Evolutionary conservation across 1,284 basidiomycete species (phyloP), one percentile per base, ranked within the genome.

Genomic region (Cutaneotrichosporon mucoides): DNA sequence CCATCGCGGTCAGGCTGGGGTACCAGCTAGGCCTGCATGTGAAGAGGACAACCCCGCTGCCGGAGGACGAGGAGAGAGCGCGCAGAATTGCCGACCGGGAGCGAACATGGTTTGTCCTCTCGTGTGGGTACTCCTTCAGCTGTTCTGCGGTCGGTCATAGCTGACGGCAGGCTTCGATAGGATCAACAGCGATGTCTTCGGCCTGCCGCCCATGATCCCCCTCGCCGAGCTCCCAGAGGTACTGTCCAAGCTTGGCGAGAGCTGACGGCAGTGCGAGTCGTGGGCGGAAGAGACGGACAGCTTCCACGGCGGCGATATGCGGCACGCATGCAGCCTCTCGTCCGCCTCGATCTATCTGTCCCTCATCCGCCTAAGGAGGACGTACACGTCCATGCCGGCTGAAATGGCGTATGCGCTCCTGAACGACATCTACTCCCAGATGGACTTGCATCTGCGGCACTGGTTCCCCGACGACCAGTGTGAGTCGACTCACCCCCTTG

Each of bases 1-100:
- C 59, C 4, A 46, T 60, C 13, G 64, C 64, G 0, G 56, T 63
- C 3, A 42, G 58, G 6, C 24, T 65, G 37, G 64, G 52, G 2
- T 60, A 57, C 43, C 61, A 65, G 38, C 37, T 63, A 4, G 45
- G 58, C 6, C 36, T 57, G 34, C 61, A 65, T 44, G 24, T 59
- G 2, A 48, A 53, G 16, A 35, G 45, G 6, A 53, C 42, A 3
- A 24, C 40, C 9, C 49, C 53, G 5, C 50, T 62, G 1, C 53
- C 61, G 2, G 43, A 43, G n/a, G 51, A 59, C 34, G 54, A 47
- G 35, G 8, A 46, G 12, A 16, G 53, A 16, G 57, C 50, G 40
- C 48, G 61, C 4, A 37, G 50, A 3, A 42, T 50, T 13, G 40
- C 55, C 11, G 56, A 57, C 16, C 45, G 49, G 0, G 43, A 56